Evolutionary conservation across 768 basidiomycete genomes (phyloP).

Genomic region (Arthromyces matolae): DNA sequence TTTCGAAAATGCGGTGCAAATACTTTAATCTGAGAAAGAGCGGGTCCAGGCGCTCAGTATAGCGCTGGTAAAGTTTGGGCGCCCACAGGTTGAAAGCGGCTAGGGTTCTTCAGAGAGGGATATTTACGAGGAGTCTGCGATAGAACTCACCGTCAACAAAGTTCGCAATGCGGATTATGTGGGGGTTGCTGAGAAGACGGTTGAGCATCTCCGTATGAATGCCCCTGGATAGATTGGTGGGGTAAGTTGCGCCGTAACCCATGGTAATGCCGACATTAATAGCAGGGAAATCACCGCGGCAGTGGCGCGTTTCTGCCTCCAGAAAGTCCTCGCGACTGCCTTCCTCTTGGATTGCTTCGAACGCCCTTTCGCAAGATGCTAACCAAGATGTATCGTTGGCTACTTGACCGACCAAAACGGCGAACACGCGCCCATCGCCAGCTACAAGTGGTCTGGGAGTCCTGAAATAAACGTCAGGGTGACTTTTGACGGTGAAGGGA

Average conservation of each 20-base stretch:
- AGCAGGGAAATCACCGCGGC: constrained; percentile 1
- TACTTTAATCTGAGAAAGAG: background rate
- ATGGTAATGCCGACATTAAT: constrained; percentile 1
- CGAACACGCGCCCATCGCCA: background rate
- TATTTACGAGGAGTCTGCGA: background rate
- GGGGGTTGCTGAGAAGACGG: background rate
- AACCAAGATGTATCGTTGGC: background rate
- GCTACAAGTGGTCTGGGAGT: background rate
- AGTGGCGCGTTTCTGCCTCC: background rate
- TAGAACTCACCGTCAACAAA: constrained; percentile 1
- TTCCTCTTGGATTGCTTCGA: constrained; percentile 1
- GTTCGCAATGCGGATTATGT: background rate
- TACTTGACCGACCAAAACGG: background rate
- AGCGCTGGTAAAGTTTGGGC: background rate
- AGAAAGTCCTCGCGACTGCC: background rate
- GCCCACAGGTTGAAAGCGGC: background rate
- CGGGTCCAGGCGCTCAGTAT: background rate
- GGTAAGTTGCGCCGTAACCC: background rate
- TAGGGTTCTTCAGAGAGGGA: background rate
- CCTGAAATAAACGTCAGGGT: background rate
- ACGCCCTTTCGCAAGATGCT: background rate
- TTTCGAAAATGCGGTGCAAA: background rate
- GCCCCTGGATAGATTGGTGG: background rate
- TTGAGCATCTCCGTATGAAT: background rate
- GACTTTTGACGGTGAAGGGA: background rate